These are phyloP conservation scores for Aspergillus hancockii DNA, from an alignment of 495 filamentous ascomycete species.

Conservation along the genomic window DNA sequence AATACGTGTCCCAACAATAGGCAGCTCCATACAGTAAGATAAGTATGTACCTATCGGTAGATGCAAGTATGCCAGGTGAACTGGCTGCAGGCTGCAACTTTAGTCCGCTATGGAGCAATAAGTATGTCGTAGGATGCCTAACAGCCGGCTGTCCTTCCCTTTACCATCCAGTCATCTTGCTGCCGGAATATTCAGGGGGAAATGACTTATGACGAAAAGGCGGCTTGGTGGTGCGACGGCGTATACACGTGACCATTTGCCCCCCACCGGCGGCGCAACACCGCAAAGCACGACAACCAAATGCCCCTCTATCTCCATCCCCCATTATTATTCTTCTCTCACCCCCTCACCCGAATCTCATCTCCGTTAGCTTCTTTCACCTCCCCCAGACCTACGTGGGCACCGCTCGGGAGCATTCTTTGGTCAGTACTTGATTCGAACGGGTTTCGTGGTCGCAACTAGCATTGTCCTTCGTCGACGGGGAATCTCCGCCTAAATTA, in stretches of 20 bases:
- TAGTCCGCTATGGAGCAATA: too few relatives aligned
- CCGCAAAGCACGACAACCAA: slow-evolving; percentile 40
- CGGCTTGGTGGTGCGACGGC: slow-evolving; percentile 25
- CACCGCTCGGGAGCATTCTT: slow-evolving; percentile 2
- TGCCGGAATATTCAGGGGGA: slow-evolving; percentile 21
- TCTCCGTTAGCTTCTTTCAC: slow-evolving; percentile 5
- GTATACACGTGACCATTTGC: slow-evolving; percentile 35
- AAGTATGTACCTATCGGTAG: not conserved
- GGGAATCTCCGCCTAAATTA: slow-evolving; percentile 7
- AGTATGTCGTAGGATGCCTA: too few relatives aligned
- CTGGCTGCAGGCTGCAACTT: not conserved
- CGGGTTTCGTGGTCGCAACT: not conserved
- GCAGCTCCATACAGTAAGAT: not conserved
- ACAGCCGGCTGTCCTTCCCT: not conserved
- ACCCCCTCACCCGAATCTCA: slow-evolving; percentile 12
- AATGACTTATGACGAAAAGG: slow-evolving; percentile 7
- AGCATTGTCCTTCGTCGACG: not conserved
- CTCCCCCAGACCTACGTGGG: slow-evolving; percentile 5
- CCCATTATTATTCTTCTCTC: slow-evolving; percentile 20
- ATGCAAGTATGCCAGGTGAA: not conserved
- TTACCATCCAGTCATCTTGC: not conserved
- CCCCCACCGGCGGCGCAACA: slow-evolving; percentile 41
- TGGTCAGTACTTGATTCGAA: slow-evolving; percentile 12
- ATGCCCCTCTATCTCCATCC: slow-evolving; percentile 36
- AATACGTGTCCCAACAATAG: not conserved